Base-by-base conservation (phyloP, 139 green algal species). In the Coelastrella sp. region DNA sequence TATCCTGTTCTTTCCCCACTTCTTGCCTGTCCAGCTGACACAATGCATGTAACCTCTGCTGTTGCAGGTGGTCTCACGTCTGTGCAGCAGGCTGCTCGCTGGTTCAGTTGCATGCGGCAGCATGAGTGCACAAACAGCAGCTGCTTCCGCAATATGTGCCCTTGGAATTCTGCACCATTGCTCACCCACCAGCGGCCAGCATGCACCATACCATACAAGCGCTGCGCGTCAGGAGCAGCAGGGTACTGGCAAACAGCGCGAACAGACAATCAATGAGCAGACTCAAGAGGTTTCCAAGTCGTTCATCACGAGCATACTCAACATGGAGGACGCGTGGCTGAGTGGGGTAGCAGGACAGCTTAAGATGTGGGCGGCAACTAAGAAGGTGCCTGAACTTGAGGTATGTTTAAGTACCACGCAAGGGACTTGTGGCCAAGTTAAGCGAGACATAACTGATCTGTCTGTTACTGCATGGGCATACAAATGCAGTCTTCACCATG, bases 311-410 rank as follows among this genome's bases (percentile, higher is more conserved):
- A 79, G 27, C 22, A 81, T 73, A 15, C 73, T 92, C 1, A 61
- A 75, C 57, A 57, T 68, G 24, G 89, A 92, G 60, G 89, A 92
- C 56, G 73, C 88, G 11, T 92, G 89, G 89, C 35, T 92, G 24
- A 59, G 56, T 20, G 89, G 24, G 7, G 70, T 92, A 24, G 81
- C 60, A 6, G 89, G 89, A 27, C 57, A 70, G 74, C 27, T 92
- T 8, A 92, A 86, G 82, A 72, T 89, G 6, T 92, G 89, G 89
- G 25, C 80, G 6, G 88, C 78, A 27, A 63, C 78, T 57, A 84
- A 58, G 78, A 60, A 70, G n/a, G 14, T 68, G 7, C 84, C 84
- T 72, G 35, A 66, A 7, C 78, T 91, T 1, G 59, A 91, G 87
- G 87, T 91, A 24, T 22, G 87, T 15, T n/a, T 78, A 27, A 14